Percentiles rank a stretch among this genome's conserved stretches.
These are phyloP conservation scores for Bryum argenteum DNA, from an alignment of 225 moss, liverwort and hornwort species.

Conservation along the genomic window DNA sequence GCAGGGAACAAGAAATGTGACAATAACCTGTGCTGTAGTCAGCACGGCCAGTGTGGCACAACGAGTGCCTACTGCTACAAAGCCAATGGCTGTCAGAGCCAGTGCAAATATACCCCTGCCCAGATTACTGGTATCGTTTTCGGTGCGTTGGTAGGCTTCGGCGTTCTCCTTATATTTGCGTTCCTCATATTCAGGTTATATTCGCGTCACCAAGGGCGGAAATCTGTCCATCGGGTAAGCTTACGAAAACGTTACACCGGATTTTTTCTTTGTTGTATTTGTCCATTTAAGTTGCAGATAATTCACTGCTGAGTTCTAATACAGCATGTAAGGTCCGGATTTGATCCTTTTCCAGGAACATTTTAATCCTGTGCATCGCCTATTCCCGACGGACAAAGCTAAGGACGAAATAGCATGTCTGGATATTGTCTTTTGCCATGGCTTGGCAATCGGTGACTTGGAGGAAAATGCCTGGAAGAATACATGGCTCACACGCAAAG, in stretches of 20 bases:
- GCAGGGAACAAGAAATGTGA: neutral
- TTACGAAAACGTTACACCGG: too few relatives aligned
- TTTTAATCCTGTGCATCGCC: conserved; percentile 7
- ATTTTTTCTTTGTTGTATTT: too few relatives aligned
- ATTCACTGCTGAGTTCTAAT: too few relatives aligned
- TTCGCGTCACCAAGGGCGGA: neutral
- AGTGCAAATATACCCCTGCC: neutral
- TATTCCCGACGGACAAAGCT: neutral
- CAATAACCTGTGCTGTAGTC: neutral
- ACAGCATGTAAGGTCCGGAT: too few relatives aligned
- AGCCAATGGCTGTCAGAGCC: conserved; percentile 12
- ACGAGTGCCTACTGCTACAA: neutral
- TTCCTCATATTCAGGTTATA: neutral
- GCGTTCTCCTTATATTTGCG: neutral
- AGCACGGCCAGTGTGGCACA: neutral
- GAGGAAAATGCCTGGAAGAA: conserved; percentile 18
- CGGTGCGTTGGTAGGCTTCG: conserved; percentile 5
- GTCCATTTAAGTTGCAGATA: too few relatives aligned
- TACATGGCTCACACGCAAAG: neutral
- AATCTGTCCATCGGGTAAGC: neutral
- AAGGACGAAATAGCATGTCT: neutral
- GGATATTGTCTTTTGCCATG: conserved; percentile 24
- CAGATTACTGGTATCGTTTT: neutral
- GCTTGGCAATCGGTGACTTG: neutral
- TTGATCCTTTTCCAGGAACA: neutral